Evolutionary conservation across 2,329 filamentous ascomycete genomes (phyloP).

Genomic region (Nemania sp.): DNA sequence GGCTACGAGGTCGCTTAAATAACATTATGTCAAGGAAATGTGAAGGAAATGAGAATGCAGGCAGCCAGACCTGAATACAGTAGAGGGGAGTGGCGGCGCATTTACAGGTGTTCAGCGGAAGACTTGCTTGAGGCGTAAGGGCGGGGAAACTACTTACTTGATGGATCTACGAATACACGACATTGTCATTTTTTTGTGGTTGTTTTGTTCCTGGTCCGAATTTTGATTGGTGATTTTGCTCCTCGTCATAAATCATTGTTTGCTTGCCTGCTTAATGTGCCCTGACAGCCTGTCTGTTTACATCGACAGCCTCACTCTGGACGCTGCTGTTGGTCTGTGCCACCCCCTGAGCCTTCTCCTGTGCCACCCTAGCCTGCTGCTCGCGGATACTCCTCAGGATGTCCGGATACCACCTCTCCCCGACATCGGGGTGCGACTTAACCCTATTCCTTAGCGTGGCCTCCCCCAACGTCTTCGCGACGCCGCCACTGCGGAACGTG

Average conservation of each 20-base stretch:
- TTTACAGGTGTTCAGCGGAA: slow-evolving; percentile 38
- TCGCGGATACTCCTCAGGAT: slow-evolving; percentile 68
- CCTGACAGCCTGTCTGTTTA: slow-evolving; percentile 50
- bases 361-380: slow-evolving; percentile 63
- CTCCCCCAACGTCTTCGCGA: slow-evolving; percentile 78
- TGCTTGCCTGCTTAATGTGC: slow-evolving; percentile 52
- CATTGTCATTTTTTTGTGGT: no score
- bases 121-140: slow-evolving; percentile 33
- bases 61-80: not conserved
- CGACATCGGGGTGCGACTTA: slow-evolving; percentile 89
- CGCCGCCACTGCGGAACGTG: slow-evolving; percentile 79
- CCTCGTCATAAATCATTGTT: slow-evolving; percentile 1
- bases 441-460: slow-evolving; percentile 86
- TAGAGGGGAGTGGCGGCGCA: slow-evolving; percentile 37
- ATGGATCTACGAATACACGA: slow-evolving; percentile 39
- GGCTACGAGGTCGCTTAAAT: slow-evolving; percentile 49
- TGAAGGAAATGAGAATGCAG: no score
- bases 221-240: slow-evolving; percentile 11
- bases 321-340: slow-evolving; percentile 2
- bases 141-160: slow-evolving; percentile 23
- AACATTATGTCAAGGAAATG: slow-evolving; percentile 21
- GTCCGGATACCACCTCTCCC: slow-evolving; percentile 82
- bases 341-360: slow-evolving; percentile 40
- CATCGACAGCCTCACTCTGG: slow-evolving; percentile 39
- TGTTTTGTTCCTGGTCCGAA: not conserved